These are phyloP conservation scores for Candida sphagnicola DNA, from an alignment of 805 yeast genomes.

Conservation along the genomic window DNA sequence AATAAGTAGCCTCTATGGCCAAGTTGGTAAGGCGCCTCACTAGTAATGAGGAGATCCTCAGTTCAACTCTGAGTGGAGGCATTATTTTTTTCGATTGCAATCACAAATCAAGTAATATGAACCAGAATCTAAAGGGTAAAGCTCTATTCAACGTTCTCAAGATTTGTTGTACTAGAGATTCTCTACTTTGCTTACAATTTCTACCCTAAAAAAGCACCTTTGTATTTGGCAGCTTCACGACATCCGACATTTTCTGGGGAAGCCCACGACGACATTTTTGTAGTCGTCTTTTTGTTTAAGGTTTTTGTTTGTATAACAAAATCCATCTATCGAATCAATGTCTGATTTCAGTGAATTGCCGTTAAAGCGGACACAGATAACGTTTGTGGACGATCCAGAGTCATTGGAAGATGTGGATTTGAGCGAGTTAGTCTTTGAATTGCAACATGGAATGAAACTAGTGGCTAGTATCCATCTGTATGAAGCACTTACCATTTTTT, in stretches of 20 bases:
- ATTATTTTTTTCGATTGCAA: neutral
- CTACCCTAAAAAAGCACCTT: too few relatives aligned
- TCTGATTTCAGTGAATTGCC: slow-evolving; percentile 25
- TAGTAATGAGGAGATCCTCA: slow-evolving; percentile 6
- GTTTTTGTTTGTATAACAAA: neutral
- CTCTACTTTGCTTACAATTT: too few relatives aligned
- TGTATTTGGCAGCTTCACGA: too few relatives aligned
- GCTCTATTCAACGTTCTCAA: too few relatives aligned
- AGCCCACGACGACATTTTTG: neutral
- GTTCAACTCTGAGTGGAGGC: slow-evolving; percentile 6
- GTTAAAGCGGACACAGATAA: slow-evolving; percentile 33
- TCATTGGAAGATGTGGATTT: slow-evolving; percentile 28
- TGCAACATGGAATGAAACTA: slow-evolving; percentile 25
- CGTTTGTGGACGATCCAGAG: slow-evolving; percentile 39
- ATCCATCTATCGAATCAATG: neutral
- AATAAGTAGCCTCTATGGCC: slow-evolving; percentile 3
- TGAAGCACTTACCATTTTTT: slow-evolving; percentile 31
- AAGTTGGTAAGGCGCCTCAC: slow-evolving; percentile 6
- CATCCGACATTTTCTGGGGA: too few relatives aligned
- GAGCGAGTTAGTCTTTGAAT: slow-evolving; percentile 32
- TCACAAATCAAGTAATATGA: neutral
- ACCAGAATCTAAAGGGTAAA: too few relatives aligned
- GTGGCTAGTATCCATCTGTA: slow-evolving; percentile 30
- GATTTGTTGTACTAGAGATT: too few relatives aligned
- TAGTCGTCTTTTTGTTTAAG: too few relatives aligned